Evolutionary conservation across 1,284 basidiomycete genomes (phyloP), one percentile per base, ranked within the genome.

Genomic region (Cerrena zonata): DNA sequence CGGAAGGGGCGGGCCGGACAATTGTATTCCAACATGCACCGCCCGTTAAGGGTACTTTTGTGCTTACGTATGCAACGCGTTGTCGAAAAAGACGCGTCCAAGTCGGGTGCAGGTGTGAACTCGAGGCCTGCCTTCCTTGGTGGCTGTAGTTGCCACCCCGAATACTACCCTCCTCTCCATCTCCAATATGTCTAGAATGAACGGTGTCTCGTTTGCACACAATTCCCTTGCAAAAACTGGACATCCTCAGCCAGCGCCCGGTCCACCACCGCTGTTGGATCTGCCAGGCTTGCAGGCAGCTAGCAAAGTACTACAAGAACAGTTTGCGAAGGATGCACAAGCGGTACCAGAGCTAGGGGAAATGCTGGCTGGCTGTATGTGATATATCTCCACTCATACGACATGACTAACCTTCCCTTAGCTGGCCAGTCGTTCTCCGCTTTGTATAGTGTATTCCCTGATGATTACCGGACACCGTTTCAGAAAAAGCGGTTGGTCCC

Each of bases 381-480:
- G 21, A 15, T 36, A 24, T 38, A 36, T 5, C n/a, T 38, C 39
- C 13, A 44, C 11, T 24, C 19, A 25, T n/a, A 26, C 40, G 5
- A 11, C 18, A 45, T 30, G 37, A 30, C n/a, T 47, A 34, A 27
- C 23, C 56, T 38, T 46, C 36, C 55, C 58, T n/a, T 52, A 84
- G 83, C 80, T 38, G 77, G 77, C 51, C 75, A 73, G 41, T 77
- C 80, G 49, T 82, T 82, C n/a, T 89, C 86, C 15, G 77, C 80
- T 7, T 77, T 79, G 15, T 94, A 93, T 65, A 89, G 79, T 52
- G 70, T 89, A 40, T 86, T 84, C 60, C 82, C 85, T 2, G 87
- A 89, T 55, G 85, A 90, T 61, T 80, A 79, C 49, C 83, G 88
- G 62, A 79, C 86, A 3, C 91, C 91, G 1, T 92, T 88, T 65